These are phyloP conservation scores for Penicillium goetzii DNA, from an alignment of 495 filamentous ascomycete species.

Conservation along the genomic window DNA sequence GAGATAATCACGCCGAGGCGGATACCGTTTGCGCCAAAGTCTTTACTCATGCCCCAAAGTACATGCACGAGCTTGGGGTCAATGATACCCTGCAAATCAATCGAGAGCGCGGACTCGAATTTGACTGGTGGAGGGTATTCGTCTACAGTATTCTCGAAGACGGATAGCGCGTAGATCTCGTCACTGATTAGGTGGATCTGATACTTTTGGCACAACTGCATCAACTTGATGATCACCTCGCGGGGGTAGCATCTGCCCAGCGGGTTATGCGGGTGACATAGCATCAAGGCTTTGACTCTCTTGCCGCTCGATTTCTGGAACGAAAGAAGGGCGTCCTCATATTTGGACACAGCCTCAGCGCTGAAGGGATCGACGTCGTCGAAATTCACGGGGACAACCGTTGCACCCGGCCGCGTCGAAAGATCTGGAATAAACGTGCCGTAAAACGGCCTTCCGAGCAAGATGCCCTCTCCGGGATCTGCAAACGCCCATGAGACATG, in stretches of 20 bases:
- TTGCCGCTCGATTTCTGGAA: slow-evolving; percentile 32
- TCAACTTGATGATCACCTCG: slow-evolving; percentile 48
- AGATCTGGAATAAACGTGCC: slow-evolving; percentile 48
- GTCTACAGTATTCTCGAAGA: slow-evolving; percentile 47
- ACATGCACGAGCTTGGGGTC: slow-evolving; percentile 57
- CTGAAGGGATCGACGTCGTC: slow-evolving; percentile 50
- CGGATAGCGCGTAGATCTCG: slow-evolving; percentile 64
- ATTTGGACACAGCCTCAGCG: slow-evolving; percentile 42
- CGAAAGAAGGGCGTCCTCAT: slow-evolving; percentile 42
- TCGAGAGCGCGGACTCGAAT: slow-evolving; percentile 58
- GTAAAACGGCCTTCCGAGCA: slow-evolving; percentile 56
- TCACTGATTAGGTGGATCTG: slow-evolving; percentile 63
- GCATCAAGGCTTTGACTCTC: slow-evolving; percentile 53
- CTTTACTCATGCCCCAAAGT: slow-evolving; percentile 64
- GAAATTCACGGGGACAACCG: slow-evolving; percentile 48
- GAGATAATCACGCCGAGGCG: slow-evolving; percentile 59
- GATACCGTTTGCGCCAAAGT: slow-evolving; percentile 61
- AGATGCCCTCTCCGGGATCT: slow-evolving; percentile 53
- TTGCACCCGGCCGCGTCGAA: slow-evolving; percentile 31
- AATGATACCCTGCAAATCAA: slow-evolving; percentile 53
- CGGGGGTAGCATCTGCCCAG: slow-evolving; percentile 60
- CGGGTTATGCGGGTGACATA: slow-evolving; percentile 67
- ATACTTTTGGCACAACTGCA: slow-evolving; percentile 58
- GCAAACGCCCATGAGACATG: slow-evolving; percentile 48
- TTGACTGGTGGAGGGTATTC: slow-evolving; percentile 26